Percentiles rank a stretch among this genome's conserved stretches.
Evolutionary conservation across 2,329 filamentous ascomycete species (phyloP).

Genomic region (Didymella pinodella): DNA sequence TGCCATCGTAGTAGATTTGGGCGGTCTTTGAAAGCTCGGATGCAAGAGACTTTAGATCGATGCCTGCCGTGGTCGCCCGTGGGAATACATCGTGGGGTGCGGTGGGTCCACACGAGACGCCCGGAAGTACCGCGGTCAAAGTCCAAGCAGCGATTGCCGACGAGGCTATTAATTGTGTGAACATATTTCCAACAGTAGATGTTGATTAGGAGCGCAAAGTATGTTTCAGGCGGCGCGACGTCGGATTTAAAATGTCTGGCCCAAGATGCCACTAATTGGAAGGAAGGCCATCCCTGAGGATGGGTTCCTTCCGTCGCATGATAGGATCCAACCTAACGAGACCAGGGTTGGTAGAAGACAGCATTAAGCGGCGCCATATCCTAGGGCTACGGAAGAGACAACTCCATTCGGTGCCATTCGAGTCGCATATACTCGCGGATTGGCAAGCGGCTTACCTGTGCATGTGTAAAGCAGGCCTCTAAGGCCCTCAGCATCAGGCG

Average conservation of each 20-base stretch:
- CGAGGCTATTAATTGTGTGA: conserved; percentile 20
- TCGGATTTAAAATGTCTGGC: conserved; percentile 6
- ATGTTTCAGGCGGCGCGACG: not conserved
- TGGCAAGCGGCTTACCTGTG: conserved; percentile 4
- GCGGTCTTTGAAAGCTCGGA: conserved; percentile 25
- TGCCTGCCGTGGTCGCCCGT: conserved; percentile 23
- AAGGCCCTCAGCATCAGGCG: not conserved
- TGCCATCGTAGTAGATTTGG: conserved; percentile 30
- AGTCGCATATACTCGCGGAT: conserved; percentile 4
- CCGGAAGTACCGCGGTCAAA: conserved; percentile 16
- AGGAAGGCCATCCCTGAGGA: not conserved
- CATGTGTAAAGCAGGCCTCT: conserved; percentile 6
- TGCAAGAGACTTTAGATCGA: conserved; percentile 29
- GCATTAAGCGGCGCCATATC: not conserved
- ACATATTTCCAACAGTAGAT: conserved; percentile 17
- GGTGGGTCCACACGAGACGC: conserved; percentile 21
- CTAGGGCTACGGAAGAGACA: not conserved
- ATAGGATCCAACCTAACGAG: not conserved
- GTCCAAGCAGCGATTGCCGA: conserved; percentile 20
- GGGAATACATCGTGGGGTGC: conserved; percentile 14
- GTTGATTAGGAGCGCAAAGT: not conserved
- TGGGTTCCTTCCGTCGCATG: not conserved
- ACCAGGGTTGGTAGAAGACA: not conserved
- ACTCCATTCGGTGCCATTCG: not conserved
- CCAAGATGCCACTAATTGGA: not conserved